Evolutionary conservation across 495 filamentous ascomycete species (phyloP).

Genomic region (Penicillium cinerascens): DNA sequence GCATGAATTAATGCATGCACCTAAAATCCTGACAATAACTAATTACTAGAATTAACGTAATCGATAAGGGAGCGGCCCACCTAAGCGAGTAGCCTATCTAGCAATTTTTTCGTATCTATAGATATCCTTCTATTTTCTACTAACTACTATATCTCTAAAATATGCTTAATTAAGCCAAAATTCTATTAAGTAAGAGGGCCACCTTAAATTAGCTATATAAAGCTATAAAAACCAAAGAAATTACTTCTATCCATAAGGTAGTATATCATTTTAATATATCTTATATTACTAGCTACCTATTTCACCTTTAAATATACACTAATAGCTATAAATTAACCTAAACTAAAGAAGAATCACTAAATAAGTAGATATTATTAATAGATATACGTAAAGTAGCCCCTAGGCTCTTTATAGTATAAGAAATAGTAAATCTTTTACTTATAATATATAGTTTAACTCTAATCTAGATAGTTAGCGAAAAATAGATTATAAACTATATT

Average conservation of each 20-base stretch:
- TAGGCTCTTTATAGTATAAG: not conserved
- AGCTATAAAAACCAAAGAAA: constrained; percentile 3
- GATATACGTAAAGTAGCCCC: constrained; percentile 4
- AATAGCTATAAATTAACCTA: not conserved
- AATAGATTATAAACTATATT: not conserved
- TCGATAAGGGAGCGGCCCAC: too few relatives aligned
- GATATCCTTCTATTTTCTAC: too few relatives aligned
- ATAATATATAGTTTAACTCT: too few relatives aligned
- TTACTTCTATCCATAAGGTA: not conserved
- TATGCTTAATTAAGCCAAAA: too few relatives aligned
- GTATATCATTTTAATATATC: not conserved
- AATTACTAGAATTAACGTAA: too few relatives aligned
- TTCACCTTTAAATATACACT: not conserved
- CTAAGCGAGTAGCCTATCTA: too few relatives aligned
- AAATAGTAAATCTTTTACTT: constrained; percentile 4
- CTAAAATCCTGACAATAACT: too few relatives aligned
- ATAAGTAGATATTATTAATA: not conserved
- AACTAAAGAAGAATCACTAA: constrained; percentile 1
- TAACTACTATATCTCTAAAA: too few relatives aligned
- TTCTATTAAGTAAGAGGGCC: not conserved
- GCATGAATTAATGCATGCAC: too few relatives aligned
- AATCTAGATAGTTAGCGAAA: too few relatives aligned
- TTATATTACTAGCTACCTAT: not conserved
- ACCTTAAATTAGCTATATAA: constrained; percentile 1
- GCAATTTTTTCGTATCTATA: too few relatives aligned